Evolutionary conservation across 2,329 filamentous ascomycete species (phyloP), one percentile per base, ranked within the genome.

Genomic region (Penicillium freii): DNA sequence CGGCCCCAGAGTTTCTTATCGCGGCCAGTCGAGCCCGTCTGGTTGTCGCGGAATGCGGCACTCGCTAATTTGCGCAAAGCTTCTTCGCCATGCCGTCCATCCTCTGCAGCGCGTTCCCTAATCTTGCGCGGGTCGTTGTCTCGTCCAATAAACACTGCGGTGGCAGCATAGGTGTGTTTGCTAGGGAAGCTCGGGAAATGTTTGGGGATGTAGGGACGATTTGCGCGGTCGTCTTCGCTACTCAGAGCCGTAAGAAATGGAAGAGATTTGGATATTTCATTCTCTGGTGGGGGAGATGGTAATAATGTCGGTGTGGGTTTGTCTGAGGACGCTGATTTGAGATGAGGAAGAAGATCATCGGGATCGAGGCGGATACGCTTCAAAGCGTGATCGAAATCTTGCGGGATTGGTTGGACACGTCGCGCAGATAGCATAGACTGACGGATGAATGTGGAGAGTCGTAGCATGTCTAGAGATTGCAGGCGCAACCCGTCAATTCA

Each of bases 21-120:
- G 45, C 72, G 70, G 38, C 73, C 77, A 29, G 75, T 73, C 15
- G 73, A 73, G 51, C 75, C 76, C 3, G 69, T 66, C 36, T 77
- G 70, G 23, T 75, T 74, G 49, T 77, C 69, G 58, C 78, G 73
- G 56, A 72, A 74, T 13, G 75, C 75, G 1, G 80, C 80, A 27
- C 82, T 81, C 4, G 81, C 78, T 67, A 89, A 75, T 66, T 84
- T 87, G 48, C 86, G 77, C 61, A 89, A 71, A 21, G 85, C 85
- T 65, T 87, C 83, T 69, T 88, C 86, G 8, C 85, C 86, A 58
- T 86, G 71, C 45, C 87, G 80, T 15, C 85, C 85, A 68, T 89
- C 86, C 66, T 87, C 81, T 4, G 85, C 87, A 5, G 85, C 85
- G 56, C 81, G 79, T 67, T 88, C 86, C 38, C 84, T 75, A 46